Base-by-base conservation (phyloP, 2,329 filamentous ascomycete genomes). In the Fusarium sp. region DNA sequence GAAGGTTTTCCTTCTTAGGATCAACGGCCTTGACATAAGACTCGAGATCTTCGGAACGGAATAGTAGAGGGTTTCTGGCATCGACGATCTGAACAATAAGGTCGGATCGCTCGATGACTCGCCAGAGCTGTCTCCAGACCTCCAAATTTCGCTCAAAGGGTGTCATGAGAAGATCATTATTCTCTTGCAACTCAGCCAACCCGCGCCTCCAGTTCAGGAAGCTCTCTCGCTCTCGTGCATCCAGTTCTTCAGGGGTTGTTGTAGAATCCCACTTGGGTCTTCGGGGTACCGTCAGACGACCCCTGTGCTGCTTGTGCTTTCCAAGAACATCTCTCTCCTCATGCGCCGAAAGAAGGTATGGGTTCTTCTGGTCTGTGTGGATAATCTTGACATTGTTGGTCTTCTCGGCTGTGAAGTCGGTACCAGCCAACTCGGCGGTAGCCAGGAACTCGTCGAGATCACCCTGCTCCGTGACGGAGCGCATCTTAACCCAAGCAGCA, bases 331-430 rank as follows among this genome's bases (percentile, higher is more conserved):
- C 88, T 73, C 90, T 86, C 84, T 99, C 94, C 78, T 99, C 95
- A 26, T 90, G 87, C 0, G 92, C 89, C 1, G 93, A 95, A 20
- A 99, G 85, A 8, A 99, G 84, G 75, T 95, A 99, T 1, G 96
- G 96, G 80, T 99, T 99, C 83, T 92, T 93, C 82, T 98, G 94
- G 79, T 98, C 94, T 71, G 91, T 91, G 79, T 99, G 96, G 73
- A 99, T 98, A 78, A 99, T 98, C 84, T 98, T 98, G 81, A 98
- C 92, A 77, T 97, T 98, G 83, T 95, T 98, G 89, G 97, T 92
- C 87, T 98, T 98, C 84, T 98, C 94, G 28, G 96, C 97, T 2
- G 95, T 98, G 81, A 99, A 99, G 79, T 99, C 96, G 71, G 96
- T 99, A 70, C 94, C 95, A n/a, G 96, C 96, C 73, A 99, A 85